phyloP scores from a whole-genome alignment of 345 rosid species.

The Rhizophora apiculata region DNA sequence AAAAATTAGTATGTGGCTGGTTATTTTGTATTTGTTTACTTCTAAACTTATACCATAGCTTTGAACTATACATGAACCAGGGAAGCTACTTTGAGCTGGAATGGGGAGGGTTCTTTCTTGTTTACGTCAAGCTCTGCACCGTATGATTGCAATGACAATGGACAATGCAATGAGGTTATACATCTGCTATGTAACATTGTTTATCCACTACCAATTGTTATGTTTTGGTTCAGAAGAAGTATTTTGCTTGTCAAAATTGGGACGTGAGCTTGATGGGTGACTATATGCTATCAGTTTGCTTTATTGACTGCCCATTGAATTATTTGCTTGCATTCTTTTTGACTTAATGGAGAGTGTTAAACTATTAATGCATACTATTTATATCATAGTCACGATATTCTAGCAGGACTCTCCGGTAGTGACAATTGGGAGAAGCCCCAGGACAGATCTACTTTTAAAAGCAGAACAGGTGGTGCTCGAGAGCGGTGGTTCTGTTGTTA shows the following conservation, averaged over 20 bases:
- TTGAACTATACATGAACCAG: slow-evolving; percentile 38
- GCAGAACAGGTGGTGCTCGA: slow-evolving; percentile 77
- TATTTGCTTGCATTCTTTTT: neutral
- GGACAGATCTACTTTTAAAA: slow-evolving; percentile 75
- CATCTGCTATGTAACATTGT: slow-evolving; percentile 9
- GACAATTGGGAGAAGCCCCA: slow-evolving; percentile 82
- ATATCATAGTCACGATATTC: slow-evolving; percentile 1
- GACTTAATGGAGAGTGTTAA: neutral
- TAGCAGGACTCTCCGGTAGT: slow-evolving; percentile 76
- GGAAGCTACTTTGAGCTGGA: slow-evolving; percentile 85
- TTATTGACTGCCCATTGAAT: neutral
- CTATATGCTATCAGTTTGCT: neutral
- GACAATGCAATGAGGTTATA: slow-evolving; percentile 75
- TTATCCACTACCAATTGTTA: neutral
- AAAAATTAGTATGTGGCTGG: neutral
- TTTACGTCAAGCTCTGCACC: slow-evolving; percentile 92
- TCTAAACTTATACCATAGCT: slow-evolving; percentile 2
- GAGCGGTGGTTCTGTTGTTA: slow-evolving; percentile 67
- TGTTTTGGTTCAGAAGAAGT: neutral
- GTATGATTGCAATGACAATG: slow-evolving; percentile 74
- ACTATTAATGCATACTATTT: neutral
- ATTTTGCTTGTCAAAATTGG: neutral
- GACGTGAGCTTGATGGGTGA: neutral
- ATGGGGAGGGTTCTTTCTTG: slow-evolving; percentile 78
- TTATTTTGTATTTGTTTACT: neutral